A percentile compares a stretch with the other conserved stretches of the same genome.
Conservation (phyloP, 306 rosid species). For the Rubus parviflorus region DNA sequence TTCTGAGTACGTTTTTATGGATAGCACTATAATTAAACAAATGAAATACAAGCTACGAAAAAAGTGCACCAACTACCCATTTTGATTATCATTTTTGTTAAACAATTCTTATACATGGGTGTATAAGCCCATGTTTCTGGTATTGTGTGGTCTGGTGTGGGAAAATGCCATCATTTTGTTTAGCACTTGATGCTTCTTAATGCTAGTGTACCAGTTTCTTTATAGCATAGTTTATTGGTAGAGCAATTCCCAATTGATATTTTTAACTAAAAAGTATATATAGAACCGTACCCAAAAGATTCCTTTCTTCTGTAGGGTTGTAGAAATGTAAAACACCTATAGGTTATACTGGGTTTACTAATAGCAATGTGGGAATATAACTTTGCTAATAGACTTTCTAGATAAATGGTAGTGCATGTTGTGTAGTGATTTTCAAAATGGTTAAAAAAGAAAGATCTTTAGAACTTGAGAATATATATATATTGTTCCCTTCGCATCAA, state of each 20-base stretch:
- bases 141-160: background rate
- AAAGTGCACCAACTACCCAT: slow-evolving; percentile 8
- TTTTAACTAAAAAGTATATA: slow-evolving; percentile 9
- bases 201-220: background rate
- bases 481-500: slow-evolving; percentile 56
- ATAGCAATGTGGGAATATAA: slow-evolving; percentile 40
- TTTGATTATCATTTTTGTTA: background rate
- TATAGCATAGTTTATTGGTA: slow-evolving; percentile 1
- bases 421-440: slow-evolving; percentile 42
- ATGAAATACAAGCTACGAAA: background rate
- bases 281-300: slow-evolving; percentile 8
- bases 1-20: background rate
- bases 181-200: background rate
- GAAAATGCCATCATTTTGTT: slow-evolving; percentile 21
- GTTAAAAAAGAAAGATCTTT: slow-evolving; percentile 39
- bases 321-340: background rate
- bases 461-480: slow-evolving; percentile 35
- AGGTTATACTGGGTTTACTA: slow-evolving; percentile 1
- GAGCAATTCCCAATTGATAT: background rate
- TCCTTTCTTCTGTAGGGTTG: slow-evolving; percentile 10
- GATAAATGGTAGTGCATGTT: slow-evolving; percentile 34
- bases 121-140: slow-evolving; percentile 8
- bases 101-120: background rate
- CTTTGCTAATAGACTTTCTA: slow-evolving; percentile 35
- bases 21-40: background rate